Percentiles rank a stretch among this genome's conserved stretches.
These are phyloP conservation scores for Ganoderma sinense DNA, from an alignment of 1,284 basidiomycete species.

Conservation along the genomic window DNA sequence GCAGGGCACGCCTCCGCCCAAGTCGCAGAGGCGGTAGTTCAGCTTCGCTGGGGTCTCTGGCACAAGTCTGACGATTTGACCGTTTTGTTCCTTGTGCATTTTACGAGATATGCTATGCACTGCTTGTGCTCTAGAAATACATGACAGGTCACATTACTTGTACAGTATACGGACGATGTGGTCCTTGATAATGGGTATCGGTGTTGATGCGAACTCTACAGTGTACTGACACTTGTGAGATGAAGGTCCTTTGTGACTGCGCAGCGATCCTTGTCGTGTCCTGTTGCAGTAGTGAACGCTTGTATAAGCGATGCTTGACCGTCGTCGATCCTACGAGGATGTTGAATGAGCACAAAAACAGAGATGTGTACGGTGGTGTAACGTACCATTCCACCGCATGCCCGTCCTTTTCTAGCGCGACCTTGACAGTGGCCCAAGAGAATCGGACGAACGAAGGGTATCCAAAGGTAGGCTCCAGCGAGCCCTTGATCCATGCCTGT, in stretches of 20 bases:
- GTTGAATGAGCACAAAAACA: neutral
- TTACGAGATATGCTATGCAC: neutral
- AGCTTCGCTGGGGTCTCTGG: neutral
- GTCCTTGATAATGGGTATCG: slow-evolving; percentile 1
- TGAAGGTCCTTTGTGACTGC: slow-evolving; percentile 74
- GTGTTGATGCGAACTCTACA: slow-evolving; percentile 38
- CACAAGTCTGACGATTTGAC: neutral
- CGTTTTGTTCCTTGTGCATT: neutral
- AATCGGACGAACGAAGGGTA: slow-evolving; percentile 93
- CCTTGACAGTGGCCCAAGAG: slow-evolving; percentile 95
- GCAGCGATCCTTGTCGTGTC: slow-evolving; percentile 75
- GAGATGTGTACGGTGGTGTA: too few relatives aligned
- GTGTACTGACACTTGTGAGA: slow-evolving; percentile 66
- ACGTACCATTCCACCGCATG: slow-evolving; percentile 83
- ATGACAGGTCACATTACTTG: slow-evolving; percentile 21
- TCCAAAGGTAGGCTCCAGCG: slow-evolving; percentile 91
- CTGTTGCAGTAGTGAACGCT: slow-evolving; percentile 75
- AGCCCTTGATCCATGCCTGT: slow-evolving; percentile 82
- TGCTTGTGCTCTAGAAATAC: slow-evolving; percentile 19
- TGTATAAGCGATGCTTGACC: slow-evolving; percentile 77
- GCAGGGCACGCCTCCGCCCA: slow-evolving; percentile 52
- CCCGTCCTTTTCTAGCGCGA: slow-evolving; percentile 83
- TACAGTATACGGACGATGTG: slow-evolving; percentile 23
- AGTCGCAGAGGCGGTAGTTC: slow-evolving; percentile 40
- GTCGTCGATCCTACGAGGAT: slow-evolving; percentile 74